A percentile compares a stretch with the other conserved stretches of the same genome.
These are phyloP conservation scores for Ogataea nonfermentans DNA, from an alignment of 805 yeast genomes.

Conservation along the genomic window DNA sequence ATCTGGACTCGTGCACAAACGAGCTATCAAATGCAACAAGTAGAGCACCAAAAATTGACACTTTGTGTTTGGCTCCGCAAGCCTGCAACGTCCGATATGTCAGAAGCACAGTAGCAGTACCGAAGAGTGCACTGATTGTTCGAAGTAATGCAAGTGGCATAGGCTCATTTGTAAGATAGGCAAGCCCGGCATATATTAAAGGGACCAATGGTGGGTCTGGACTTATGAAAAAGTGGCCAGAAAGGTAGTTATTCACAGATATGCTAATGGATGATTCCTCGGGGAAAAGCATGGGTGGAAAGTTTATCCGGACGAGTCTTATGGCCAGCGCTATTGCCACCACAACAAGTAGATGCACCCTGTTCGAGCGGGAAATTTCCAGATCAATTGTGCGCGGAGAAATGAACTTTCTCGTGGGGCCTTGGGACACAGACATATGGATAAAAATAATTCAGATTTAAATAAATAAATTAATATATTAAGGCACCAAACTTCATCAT, in stretches of 20 bases:
- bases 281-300: slow-evolving; percentile 78
- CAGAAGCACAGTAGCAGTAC: slow-evolving; percentile 51
- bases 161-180: slow-evolving; percentile 53
- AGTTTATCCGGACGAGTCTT: slow-evolving; percentile 55
- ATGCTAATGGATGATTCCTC: slow-evolving; percentile 94
- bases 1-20: slow-evolving; percentile 58
- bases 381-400: not conserved
- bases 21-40: slow-evolving; percentile 64
- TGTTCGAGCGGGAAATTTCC: slow-evolving; percentile 9
- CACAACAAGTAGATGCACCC: slow-evolving; percentile 17
- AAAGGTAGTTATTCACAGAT: slow-evolving; percentile 74
- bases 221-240: slow-evolving; percentile 66
- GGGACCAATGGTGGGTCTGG: slow-evolving; percentile 81
- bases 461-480: not conserved
- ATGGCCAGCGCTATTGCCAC: slow-evolving; percentile 44
- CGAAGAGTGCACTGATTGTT: slow-evolving; percentile 52
- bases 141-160: slow-evolving; percentile 61
- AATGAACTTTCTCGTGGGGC: slow-evolving; percentile 14
- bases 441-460: not conserved
- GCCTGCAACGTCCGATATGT: slow-evolving; percentile 55
- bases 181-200: slow-evolving; percentile 65
- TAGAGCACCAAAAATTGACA: slow-evolving; percentile 50
- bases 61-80: slow-evolving; percentile 49
- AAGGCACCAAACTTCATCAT: no score
- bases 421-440: slow-evolving; percentile 4